Evolutionary conservation across 2,329 filamentous ascomycete genomes (phyloP).

Genomic region (Coniella lustricola): DNA sequence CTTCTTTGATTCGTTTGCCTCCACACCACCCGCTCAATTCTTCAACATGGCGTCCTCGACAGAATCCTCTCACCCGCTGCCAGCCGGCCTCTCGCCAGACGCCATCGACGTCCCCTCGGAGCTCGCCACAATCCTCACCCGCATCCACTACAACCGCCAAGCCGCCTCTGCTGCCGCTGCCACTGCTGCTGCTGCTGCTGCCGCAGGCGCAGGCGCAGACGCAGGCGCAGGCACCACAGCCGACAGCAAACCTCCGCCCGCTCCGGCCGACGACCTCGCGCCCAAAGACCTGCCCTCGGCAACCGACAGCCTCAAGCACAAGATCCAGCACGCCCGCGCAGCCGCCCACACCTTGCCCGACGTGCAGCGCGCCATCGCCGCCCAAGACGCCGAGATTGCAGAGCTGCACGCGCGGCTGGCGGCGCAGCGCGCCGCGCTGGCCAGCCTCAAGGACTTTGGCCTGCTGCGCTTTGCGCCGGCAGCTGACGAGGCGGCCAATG

Average conservation of each 20-base stretch:
- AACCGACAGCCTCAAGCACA: conserved; percentile 72
- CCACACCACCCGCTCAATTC: too few species aligned
- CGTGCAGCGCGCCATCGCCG: conserved; percentile 56
- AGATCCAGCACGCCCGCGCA: conserved; percentile 69
- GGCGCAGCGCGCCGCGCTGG: conserved; percentile 54
- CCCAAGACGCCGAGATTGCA: conserved; percentile 65
- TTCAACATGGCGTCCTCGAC: conserved; percentile 1
- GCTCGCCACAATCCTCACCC: conserved; percentile 69
- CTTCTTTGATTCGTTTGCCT: neutral
- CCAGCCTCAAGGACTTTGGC: conserved; percentile 45
- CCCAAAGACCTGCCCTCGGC: conserved; percentile 74
- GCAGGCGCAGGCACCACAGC: too few species aligned
- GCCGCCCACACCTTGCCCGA: conserved; percentile 62
- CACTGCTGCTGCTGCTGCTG: too few species aligned
- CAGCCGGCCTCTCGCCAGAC: conserved; percentile 67
- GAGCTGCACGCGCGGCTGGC: conserved; percentile 58
- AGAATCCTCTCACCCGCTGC: conserved; percentile 38
- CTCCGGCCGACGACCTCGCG: conserved; percentile 25
- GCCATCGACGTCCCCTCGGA: conserved; percentile 81
- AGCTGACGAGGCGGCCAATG: conserved; percentile 22
- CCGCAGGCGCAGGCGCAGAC: too few species aligned
- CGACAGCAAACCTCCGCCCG: conserved; percentile 20
- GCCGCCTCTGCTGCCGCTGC: conserved; percentile 24
- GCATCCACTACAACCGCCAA: conserved; percentile 51
- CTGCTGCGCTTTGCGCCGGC: conserved; percentile 27